Evolutionary conservation across 2,329 filamentous ascomycete species (phyloP).

Genomic region (Epichloe hybrida): DNA sequence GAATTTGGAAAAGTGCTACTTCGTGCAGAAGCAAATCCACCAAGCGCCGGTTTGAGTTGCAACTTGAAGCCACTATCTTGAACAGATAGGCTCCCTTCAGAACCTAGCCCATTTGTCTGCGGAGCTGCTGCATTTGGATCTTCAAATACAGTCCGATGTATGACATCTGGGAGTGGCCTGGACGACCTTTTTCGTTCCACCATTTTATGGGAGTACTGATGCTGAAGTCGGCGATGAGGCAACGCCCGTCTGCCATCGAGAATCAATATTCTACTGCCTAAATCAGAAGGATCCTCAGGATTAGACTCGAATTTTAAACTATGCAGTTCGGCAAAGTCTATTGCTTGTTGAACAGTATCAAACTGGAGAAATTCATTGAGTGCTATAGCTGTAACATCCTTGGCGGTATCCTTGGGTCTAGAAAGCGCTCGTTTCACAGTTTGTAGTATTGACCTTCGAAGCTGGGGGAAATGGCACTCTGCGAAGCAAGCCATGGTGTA

Average conservation of each 20-base stretch:
- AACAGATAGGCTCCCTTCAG: slow-evolving; percentile 19
- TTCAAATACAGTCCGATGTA: slow-evolving; percentile 41
- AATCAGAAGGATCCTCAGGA: slow-evolving; percentile 20
- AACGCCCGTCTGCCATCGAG: slow-evolving; percentile 30
- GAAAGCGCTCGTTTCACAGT: slow-evolving; percentile 41
- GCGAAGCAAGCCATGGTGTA: slow-evolving; percentile 60
- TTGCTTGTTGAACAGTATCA: slow-evolving; percentile 52
- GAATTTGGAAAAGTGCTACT: not conserved
- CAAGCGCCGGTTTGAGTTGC: not conserved
- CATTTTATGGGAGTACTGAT: slow-evolving; percentile 40
- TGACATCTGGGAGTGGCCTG: slow-evolving; percentile 37
- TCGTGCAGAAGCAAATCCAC: not conserved
- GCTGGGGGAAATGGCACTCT: slow-evolving; percentile 50
- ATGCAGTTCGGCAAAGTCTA: slow-evolving; percentile 49
- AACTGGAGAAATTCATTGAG: slow-evolving; percentile 50
- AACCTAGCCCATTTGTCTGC: slow-evolving; percentile 5
- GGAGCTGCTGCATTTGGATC: not conserved
- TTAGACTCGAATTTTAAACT: slow-evolving; percentile 35
- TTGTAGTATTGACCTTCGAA: slow-evolving; percentile 44
- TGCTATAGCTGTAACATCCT: slow-evolving; percentile 43
- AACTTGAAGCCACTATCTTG: slow-evolving; percentile 4
- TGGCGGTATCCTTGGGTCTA: slow-evolving; percentile 41
- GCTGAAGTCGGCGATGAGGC: slow-evolving; percentile 36
- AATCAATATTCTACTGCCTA: slow-evolving; percentile 27
- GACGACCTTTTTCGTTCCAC: slow-evolving; percentile 47